phyloP scores from a whole-genome alignment of 2,329 filamentous ascomycete genomes.

The Aureobasidium sp. region DNA sequence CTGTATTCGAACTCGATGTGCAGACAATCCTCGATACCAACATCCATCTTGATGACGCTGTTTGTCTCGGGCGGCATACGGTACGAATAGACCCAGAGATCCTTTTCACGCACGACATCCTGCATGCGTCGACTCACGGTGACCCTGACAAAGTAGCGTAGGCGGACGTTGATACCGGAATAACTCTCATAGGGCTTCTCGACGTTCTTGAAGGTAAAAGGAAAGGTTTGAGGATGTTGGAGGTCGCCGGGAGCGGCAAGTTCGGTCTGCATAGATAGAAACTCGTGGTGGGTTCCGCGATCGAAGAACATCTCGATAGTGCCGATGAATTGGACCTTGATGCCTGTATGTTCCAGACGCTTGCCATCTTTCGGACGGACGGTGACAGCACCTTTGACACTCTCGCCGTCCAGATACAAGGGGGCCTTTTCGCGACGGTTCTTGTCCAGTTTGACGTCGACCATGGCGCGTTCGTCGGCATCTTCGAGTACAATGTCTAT shows the following conservation, averaged over 20 bases:
- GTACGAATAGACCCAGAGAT: conserved; percentile 99
- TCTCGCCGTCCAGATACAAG: conserved; percentile 96
- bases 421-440: conserved; percentile 94
- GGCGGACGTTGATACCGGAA: conserved; percentile 98
- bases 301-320: conserved; percentile 99
- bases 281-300: conserved; percentile 98
- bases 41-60: conserved; percentile 99
- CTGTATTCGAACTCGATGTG: conserved; percentile 99
- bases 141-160: conserved; percentile 96
- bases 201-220: conserved; percentile 99
- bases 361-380: conserved; percentile 97
- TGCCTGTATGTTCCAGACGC: conserved; percentile 92
- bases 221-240: conserved; percentile 96
- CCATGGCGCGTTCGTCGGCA: conserved; percentile 85
- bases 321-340: conserved; percentile 99
- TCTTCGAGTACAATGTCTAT: conserved; percentile 98
- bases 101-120: conserved; percentile 97
- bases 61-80: conserved; percentile 97
- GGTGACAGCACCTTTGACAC: conserved; percentile 92
- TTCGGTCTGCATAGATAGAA: conserved; percentile 93
- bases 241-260: conserved; percentile 94
- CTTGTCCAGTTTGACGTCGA: conserved; percentile 98
- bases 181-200: conserved; percentile 99
- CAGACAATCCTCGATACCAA: conserved; percentile 96
- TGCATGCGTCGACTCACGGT: conserved; percentile 96